Evolutionary conservation across 257 asterid species (phyloP), one percentile per base, ranked within the genome.

Genomic region (Solanum bulbocastanum): DNA sequence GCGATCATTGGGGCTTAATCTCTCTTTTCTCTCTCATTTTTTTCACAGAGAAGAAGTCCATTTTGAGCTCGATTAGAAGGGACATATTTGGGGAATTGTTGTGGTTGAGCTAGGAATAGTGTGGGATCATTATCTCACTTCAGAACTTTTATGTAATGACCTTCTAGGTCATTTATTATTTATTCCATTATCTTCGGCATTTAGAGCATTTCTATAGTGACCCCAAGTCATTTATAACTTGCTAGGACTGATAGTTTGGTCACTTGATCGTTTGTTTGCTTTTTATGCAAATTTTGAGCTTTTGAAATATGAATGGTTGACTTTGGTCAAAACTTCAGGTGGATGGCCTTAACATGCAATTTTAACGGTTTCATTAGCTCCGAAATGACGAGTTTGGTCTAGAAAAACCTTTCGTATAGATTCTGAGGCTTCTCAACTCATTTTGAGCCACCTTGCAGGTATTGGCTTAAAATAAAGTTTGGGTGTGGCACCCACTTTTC

Each of bases 401-500:
- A 7, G 0, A 56, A 56, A 25, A 3, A 20, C 65, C 65, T 56
- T 56, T 0, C 0, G 0, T 8, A 20, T 20, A 11, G 25, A 56
- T 56, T 20, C 10, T 1, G 11, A 20, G 65, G 65, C 65, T 56
- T 56, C 10, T 3, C 4, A 18, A 0, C 11, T 56, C 2, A 56
- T 56, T 56, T 0, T 0, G 25, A 56, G 65, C 0, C 25, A 20
- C 65, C 4, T 56, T 56, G 11, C 1, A 5, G 65, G 25, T 18
- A 18, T 56, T 18, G 0, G 4, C 25, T 56, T 56, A 2, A 56
- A 7, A 56, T 56, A 1, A 11, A 56, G 11, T 20, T 56, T 7
- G 11, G 65, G 65, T 8, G 25, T 56, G 11, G 65, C 2, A 52
- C 3, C 25, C 65, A 56, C 5, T 56, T 56, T 56, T 56, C 25